Conservation (phyloP, 345 rosid species). For the Murraya paniculata region DNA sequence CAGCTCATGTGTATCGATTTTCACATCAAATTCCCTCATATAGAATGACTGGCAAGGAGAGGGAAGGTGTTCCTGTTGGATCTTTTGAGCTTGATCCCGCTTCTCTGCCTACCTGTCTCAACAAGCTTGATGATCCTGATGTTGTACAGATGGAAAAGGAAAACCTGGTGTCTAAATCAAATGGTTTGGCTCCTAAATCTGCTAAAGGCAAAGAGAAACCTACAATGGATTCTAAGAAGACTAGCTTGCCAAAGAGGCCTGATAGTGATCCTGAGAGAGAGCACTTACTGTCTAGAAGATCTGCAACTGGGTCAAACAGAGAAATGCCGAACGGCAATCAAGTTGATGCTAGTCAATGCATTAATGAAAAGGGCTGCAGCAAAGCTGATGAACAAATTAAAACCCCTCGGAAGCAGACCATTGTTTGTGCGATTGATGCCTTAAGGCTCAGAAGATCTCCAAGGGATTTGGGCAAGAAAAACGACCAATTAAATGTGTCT, state of each 20-base stretch:
- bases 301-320: slow-evolving; percentile 17
- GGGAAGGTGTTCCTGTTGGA: slow-evolving; percentile 65
- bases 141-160: slow-evolving; percentile 19
- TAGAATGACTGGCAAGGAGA: slow-evolving; percentile 71
- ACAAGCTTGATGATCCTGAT: slow-evolving; percentile 14
- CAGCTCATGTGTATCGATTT: slow-evolving; percentile 57
- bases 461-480: slow-evolving; percentile 28
- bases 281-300: slow-evolving; percentile 19
- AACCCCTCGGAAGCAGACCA: slow-evolving; percentile 19
- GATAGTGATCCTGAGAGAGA: slow-evolving; percentile 15
- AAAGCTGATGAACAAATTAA: slow-evolving; percentile 24
- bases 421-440: slow-evolving; percentile 19
- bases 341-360: slow-evolving; percentile 13
- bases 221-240: slow-evolving; percentile 9
- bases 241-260: slow-evolving; percentile 27
- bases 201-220: slow-evolving; percentile 21
- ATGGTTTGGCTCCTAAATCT: slow-evolving; percentile 14
- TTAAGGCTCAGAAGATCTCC: slow-evolving; percentile 41
- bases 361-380: slow-evolving; percentile 8
- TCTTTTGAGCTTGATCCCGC: slow-evolving; percentile 82
- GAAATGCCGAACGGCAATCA: neutral
- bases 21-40: slow-evolving; percentile 73
- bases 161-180: slow-evolving; percentile 19
- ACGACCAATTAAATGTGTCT: slow-evolving; percentile 13
- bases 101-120: slow-evolving; percentile 44